Evolutionary conservation across 768 basidiomycete genomes (phyloP), one percentile per base, ranked within the genome.

Genomic region (Leccinum obscurum): DNA sequence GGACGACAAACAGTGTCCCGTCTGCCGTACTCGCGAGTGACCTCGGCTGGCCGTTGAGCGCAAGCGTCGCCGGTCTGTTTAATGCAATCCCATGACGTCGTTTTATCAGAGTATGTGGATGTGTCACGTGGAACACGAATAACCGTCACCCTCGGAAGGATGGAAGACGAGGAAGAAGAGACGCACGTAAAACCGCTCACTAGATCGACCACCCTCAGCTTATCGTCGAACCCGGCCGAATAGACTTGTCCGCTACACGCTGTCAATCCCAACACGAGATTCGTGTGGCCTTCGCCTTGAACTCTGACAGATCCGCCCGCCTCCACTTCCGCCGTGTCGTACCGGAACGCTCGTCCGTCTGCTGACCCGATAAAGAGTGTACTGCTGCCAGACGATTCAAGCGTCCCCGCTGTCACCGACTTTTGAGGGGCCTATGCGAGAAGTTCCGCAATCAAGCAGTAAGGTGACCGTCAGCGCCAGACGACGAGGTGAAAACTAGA

Each of bases 351-450:
- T 14, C 91, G 87, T 1, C 94, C 93, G 62, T 93, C 91, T 4
- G 88, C 86, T 0, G 88, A 86, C 17, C 94, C 94, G 0, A 86
- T 83, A 58, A 94, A 78, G 78, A 96, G 92, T 0, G 92, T 93
- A n/a, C 70, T 72, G 6, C 20, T 51, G 0, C 56, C 64, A 2
- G 80, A 70, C 3, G 71, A 69, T 1, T 72, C 66, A 0, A 81
- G 70, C 1, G 83, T 71, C 17, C 84, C 79, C 0, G 90, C 81
- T 0, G 89, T 96, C 64, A 98, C 82, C 3, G 90, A 76, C 70
- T 87, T 93, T 72, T 93, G 90, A 15, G 93, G 87, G 6, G 87
- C 93, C 87, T 95, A 65, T 28, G 20, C 24, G 14, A 39, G 32
- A 6, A 6, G 14, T 11, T 20, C 10, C 6, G 26, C 44, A 20